These are phyloP conservation scores for Candida rishiriensis DNA, from an alignment of 805 yeast species.

Conservation along the genomic window DNA sequence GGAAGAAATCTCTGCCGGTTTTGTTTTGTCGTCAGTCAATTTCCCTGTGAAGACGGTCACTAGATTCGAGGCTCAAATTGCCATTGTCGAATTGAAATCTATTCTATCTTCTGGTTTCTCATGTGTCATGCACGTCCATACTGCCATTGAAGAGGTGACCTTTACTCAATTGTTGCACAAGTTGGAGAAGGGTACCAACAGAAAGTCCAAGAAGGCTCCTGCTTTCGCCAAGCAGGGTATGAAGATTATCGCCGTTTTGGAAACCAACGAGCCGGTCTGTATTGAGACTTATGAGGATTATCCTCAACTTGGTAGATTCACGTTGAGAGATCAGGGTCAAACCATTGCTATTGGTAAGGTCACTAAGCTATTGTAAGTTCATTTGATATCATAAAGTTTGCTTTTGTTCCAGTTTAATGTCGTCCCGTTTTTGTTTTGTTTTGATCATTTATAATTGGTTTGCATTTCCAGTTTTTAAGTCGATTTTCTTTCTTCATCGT, in stretches of 20 bases:
- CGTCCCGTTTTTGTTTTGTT: background rate
- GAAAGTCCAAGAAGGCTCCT: constrained; percentile 94
- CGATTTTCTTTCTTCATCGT: too few relatives aligned
- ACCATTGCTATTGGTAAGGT: constrained; percentile 99
- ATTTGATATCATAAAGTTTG: background rate
- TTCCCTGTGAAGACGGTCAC: constrained; percentile 90
- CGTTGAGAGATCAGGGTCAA: constrained; percentile 96
- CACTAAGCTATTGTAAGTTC: constrained; percentile 66
- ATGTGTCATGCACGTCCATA: constrained; percentile 98
- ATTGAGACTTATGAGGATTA: constrained; percentile 88
- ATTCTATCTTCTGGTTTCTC: constrained; percentile 93
- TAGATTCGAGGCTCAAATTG: constrained; percentile 91
- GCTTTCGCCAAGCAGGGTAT: constrained; percentile 98
- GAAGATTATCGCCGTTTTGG: constrained; percentile 93
- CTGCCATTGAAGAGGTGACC: constrained; percentile 94
- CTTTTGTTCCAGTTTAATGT: background rate
- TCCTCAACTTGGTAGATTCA: constrained; percentile 96
- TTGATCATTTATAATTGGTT: background rate
- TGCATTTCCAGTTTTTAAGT: background rate
- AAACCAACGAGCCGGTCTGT: constrained; percentile 83
- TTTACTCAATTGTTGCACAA: constrained; percentile 82
- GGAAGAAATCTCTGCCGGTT: constrained; percentile 91
- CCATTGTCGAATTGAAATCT: constrained; percentile 93
- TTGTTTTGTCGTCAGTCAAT: constrained; percentile 79
- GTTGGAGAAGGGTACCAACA: constrained; percentile 93